Conservation (phyloP, 2,329 filamentous ascomycete genomes). For the Myriosclerotinia duriaeana region DNA sequence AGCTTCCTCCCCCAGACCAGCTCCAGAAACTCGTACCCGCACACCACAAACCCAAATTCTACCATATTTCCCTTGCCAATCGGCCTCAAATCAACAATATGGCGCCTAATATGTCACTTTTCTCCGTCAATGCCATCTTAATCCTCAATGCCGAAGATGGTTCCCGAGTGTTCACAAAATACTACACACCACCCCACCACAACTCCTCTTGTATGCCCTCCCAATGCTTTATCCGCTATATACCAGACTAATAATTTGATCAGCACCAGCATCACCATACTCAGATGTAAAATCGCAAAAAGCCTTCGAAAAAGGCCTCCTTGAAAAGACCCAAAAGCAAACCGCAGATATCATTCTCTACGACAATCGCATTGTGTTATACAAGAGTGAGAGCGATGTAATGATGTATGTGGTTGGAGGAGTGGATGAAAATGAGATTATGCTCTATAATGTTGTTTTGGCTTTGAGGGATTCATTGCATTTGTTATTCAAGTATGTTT, state of each 20-base stretch:
- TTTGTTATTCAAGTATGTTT: conserved; percentile 80
- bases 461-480: conserved; percentile 88
- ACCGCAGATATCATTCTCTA: conserved; percentile 95
- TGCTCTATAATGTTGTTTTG: conserved; percentile 91
- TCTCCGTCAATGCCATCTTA: conserved; percentile 74
- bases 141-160: conserved; percentile 84
- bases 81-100: conserved; percentile 47
- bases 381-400: conserved; percentile 96
- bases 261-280: conserved; percentile 66
- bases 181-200: conserved; percentile 72
- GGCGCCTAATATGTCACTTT: conserved; percentile 73
- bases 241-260: conserved; percentile 23
- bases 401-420: conserved; percentile 94
- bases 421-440: conserved; percentile 92
- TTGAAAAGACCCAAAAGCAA: conserved; percentile 96
- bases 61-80: background rate
- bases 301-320: conserved; percentile 90
- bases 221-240: conserved; percentile 52
- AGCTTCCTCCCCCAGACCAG: conserved; percentile 16
- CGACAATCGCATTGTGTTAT: conserved; percentile 93
- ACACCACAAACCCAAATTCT: background rate
- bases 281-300: conserved; percentile 90
- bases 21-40: background rate
- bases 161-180: conserved; percentile 89
- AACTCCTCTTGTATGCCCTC: conserved; percentile 37